Conservation (phyloP, 2,329 filamentous ascomycete species). For the Colletotrichum cuscutae region DNA sequence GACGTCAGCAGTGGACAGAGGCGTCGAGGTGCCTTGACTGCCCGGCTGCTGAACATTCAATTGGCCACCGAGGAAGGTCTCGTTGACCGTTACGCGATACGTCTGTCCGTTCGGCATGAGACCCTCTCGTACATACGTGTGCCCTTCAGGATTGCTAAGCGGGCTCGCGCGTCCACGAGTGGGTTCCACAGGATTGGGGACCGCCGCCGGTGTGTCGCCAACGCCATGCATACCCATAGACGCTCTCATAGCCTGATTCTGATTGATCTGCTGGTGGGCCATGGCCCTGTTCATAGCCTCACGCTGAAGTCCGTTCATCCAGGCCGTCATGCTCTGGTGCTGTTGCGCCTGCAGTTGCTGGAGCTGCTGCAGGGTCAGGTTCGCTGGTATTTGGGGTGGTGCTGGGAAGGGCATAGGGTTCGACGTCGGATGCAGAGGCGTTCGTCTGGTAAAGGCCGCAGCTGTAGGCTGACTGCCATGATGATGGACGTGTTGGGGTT, state of each 20-base stretch:
- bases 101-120: constrained; percentile 35
- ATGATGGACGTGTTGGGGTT: constrained; percentile 37
- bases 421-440: constrained; percentile 41
- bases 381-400: constrained; percentile 40
- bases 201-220: constrained; percentile 44
- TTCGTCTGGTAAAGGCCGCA: constrained; percentile 41
- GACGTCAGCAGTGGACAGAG: constrained; percentile 54
- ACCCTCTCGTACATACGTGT: constrained; percentile 33
- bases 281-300: constrained; percentile 55
- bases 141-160: constrained; percentile 33
- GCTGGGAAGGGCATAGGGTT: constrained; percentile 44
- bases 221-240: constrained; percentile 53
- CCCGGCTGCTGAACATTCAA: constrained; percentile 21
- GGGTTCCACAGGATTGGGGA: constrained; percentile 38
- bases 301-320: constrained; percentile 58
- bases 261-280: constrained; percentile 54
- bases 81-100: constrained; percentile 36
- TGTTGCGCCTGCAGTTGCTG: constrained; percentile 42
- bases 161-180: constrained; percentile 44
- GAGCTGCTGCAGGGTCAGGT: constrained; percentile 33
- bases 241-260: constrained; percentile 55
- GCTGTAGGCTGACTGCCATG: constrained; percentile 44
- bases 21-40: constrained; percentile 16
- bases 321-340: constrained; percentile 55
- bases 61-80: constrained; percentile 28